Base-by-base conservation (phyloP, 228 moss, liverwort and hornwort species). In the Sphagnum fallax region DNA sequence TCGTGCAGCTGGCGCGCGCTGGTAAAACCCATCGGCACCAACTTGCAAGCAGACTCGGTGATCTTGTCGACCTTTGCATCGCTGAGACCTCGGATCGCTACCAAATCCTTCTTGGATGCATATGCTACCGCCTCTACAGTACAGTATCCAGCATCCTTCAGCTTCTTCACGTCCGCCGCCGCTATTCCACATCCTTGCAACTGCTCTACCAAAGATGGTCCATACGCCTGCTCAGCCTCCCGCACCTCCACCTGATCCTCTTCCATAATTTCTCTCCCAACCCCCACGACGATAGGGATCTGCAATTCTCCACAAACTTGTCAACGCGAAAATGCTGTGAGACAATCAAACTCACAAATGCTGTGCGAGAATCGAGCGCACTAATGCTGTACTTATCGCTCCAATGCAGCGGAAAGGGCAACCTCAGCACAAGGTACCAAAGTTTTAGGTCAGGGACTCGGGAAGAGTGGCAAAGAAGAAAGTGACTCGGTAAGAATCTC, bases 21-120 rank as follows among this genome's bases (percentile, higher is more conserved):
- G 6, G 69, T 69, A 16, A 55, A 69, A 10, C 69, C 69, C 69
- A 48, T 59, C 4, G 69, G 69, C 52, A 69, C 69, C 15, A 69
- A 53, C 53, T 69, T 69, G 0, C 13, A 52, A 4, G 69, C 69
- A 51, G 69, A 52, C 10, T 69, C 52, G 14, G 57, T 69, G 4
- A 69, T 14, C 53, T 69, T 53, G 16, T 69, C 53, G 4, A 59
- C 69, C 53, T 69, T 69, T 8, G 69, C 57, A 10, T 69, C 69
- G 57, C 69, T 69, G 16, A 69, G 12, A 11, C 69, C 69, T 32
- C 11, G 16, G 69, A 69, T 69, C 47, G 16, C 55, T n/a, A 53
- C n/a, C 13, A 69, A 48, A 6, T 69, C 69, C 57, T 53, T 69
- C 47, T 53, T 69, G 6, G 69, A 52, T 52, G 69, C 52, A 69